phyloP scores from a whole-genome alignment of 2,329 filamentous ascomycete genomes.

The Claviceps digitariae region DNA sequence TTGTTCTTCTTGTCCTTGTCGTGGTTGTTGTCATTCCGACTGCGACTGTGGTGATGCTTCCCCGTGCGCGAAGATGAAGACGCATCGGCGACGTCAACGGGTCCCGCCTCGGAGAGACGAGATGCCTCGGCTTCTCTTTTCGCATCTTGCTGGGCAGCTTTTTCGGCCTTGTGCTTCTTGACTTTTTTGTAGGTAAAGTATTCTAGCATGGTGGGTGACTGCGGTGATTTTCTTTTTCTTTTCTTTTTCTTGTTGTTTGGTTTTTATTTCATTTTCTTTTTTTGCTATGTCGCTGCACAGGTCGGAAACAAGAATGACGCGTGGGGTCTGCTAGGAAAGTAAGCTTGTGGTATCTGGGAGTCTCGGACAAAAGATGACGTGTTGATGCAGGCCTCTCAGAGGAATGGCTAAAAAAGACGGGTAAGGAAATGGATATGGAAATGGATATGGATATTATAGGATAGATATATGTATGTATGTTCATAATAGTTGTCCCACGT shows the following conservation, averaged over 20 bases:
- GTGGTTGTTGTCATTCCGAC: background rate
- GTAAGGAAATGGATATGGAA: background rate
- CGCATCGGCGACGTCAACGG: constrained; percentile 3
- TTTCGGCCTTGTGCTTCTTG: constrained; percentile 44
- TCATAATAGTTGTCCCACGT: background rate
- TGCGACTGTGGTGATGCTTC: constrained; percentile 2
- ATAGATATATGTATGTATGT: background rate
- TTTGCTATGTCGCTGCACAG: no score
- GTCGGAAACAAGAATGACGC: no score
- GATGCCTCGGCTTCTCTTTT: constrained; percentile 5
- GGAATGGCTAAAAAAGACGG: background rate
- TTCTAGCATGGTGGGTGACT: constrained; percentile 39
- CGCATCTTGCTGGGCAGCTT: constrained; percentile 21
- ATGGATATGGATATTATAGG: background rate
- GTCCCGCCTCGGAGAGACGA: constrained; percentile 8
- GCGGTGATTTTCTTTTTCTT: background rate
- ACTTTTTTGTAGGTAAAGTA: constrained; percentile 49
- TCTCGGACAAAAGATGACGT: background rate
- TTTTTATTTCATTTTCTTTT: no score
- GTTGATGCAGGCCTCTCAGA: background rate
- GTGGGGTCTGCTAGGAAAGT: no score
- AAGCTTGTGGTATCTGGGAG: no score
- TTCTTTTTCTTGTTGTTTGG: no score
- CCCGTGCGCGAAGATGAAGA: background rate
- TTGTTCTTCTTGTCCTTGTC: background rate